These are phyloP conservation scores for Solanum chilense DNA, from an alignment of 257 asterid species.

Conservation along the genomic window DNA sequence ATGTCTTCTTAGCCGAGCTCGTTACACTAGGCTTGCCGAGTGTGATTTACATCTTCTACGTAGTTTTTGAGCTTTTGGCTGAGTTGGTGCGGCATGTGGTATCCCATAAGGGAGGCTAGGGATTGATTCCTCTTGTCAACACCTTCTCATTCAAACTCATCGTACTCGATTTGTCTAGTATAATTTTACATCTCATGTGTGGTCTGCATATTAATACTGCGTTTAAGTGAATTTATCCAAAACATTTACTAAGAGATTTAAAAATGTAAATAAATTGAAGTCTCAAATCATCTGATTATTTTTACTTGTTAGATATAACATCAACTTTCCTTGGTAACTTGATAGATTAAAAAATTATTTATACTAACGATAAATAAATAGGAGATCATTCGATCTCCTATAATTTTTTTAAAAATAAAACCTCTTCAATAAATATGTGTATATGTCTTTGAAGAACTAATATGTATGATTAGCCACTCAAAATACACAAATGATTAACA, in stretches of 20 bases:
- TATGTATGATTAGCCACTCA: not conserved
- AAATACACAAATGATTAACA: not conserved
- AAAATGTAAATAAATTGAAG: not conserved
- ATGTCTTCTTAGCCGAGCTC: not conserved
- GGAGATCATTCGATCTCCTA: not conserved
- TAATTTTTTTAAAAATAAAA: too few relatives aligned
- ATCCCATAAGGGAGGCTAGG: not conserved
- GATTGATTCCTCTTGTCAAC: not conserved
- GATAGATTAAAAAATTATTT: not conserved
- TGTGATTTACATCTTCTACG: not conserved
- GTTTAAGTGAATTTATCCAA: not conserved
- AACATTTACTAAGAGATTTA: not conserved
- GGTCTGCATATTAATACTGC: not conserved
- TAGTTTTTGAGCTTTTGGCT: not conserved
- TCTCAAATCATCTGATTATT: too few relatives aligned
- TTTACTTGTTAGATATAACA: not conserved
- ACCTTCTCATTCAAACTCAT: not conserved
- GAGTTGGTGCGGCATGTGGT: not conserved
- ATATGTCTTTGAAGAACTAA: not conserved
- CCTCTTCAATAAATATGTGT: not conserved
- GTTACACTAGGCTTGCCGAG: accelerated
- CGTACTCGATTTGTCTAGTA: not conserved
- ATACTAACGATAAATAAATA: not conserved
- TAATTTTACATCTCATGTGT: not conserved
- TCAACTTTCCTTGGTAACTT: not conserved